Base-by-base conservation (phyloP, 495 filamentous ascomycete genomes). In the Opeltia flavorubescens region DNA sequence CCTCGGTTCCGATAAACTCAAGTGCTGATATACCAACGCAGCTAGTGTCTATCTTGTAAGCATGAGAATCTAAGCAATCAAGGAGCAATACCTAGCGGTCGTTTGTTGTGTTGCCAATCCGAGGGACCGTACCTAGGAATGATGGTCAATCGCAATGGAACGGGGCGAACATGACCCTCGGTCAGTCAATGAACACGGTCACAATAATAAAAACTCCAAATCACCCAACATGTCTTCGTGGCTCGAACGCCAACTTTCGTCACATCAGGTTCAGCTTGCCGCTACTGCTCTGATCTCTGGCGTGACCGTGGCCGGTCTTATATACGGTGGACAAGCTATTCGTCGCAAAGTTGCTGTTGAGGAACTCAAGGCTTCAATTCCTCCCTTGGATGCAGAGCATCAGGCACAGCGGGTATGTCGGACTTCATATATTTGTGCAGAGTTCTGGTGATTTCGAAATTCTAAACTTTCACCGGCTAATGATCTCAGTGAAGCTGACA, bases 211-310 rank as follows among this genome's bases (percentile, higher is more conserved):
- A 15, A 26, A 24, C 17, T 12, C 21, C 38, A n/a, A 50, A 38
- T 52, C 45, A 44, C 55, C 45, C 41, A 56, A 50, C 49, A 80
- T 79, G 75, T 65, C 75, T 15, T 71, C 71, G 21, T 80, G 74
- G 75, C 51, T 81, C 48, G 66, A 72, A 47, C 66, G 72, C 26
- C 64, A 73, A 30, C 65, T 66, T 50, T 64, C 64, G 33, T 71
- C 72, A 15, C 71, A 75, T 35, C 63, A 69, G 50, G 68, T 69
- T 2, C 87, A 89, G 62, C 71, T 94, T 42, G 78, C 76, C 18
- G 77, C 83, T 13, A 86, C 84, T 0, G 86, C 86, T 4, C 65
- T 88, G 5, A 64, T 84, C 4, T 89, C 84, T 0, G 85, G 83
- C 20, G 76, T 77, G 29, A 73, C 84, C 25, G 84, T 85, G 24